Evolutionary conservation across 768 basidiomycete genomes (phyloP), one percentile per base, ranked within the genome.

Genomic region (Epithele typhae): DNA sequence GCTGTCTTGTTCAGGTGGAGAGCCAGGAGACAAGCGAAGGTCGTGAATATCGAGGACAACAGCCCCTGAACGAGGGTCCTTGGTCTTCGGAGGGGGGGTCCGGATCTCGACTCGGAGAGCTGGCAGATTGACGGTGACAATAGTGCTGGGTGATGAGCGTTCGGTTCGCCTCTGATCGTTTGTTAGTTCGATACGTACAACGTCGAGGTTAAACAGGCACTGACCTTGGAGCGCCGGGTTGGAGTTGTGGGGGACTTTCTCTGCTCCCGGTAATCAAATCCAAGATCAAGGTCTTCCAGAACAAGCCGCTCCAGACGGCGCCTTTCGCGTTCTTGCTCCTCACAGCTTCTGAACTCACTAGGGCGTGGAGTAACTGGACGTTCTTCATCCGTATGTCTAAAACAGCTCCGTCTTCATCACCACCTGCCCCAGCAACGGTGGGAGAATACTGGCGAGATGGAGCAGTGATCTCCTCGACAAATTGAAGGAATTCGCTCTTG

Each of bases 21-120:
- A 53, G 32, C 64, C 60, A 32, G 65, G 71, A 40, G 58, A 64
- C 15, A 83, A 48, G 6, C 48, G 61, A 18, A 87, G 53, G 43
- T 72, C 68, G 58, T 82, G 78, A 1, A 87, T 42, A 56, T 90
- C 87, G 25, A 87, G 22, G 14, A 87, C 65, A 4, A 89, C 50
- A 21, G 78, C 76, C 4, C 92, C 90, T 36, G 90, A 90, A 21
- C 87, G 78, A 15, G 70, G 71, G 6, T 59, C 32, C 21, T 54
- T 64, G 1, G 60, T 60, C 17, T 68, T 60, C 4, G 82, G 81
- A 24, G 88, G 72, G 5, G 83, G 81, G 58, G 78, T 82, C 38
- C 87, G 78, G 40, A 85, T 59, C 59, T 92, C 77, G 18, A 85
- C 37, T 17, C 92, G 80, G 37, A 92, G 58, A 65, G 84, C 68